Base-by-base conservation (phyloP, 306 rosid genomes). In the Lotus japonicus region DNA sequence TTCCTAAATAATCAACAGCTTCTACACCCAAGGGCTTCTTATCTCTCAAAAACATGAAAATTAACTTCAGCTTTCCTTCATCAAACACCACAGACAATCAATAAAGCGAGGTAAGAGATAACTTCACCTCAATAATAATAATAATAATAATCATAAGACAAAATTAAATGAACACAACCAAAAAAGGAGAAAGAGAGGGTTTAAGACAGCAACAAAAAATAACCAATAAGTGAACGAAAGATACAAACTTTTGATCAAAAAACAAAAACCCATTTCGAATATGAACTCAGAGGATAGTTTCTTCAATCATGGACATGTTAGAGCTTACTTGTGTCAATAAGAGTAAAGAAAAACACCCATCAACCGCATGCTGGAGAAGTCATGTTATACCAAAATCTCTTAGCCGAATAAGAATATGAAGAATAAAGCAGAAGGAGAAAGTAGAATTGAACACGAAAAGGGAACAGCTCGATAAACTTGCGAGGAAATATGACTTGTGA, bases 291-390 rank as follows among this genome's bases (percentile, higher is more conserved):
- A 66, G 57, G 21, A 56, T 9, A 35, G 69, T 17, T 64, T 19
- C 16, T 9, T 66, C 2, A 59, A 66, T 50, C 5, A 64, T 57
- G 44, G 31, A 44, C 31, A 55, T 53, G 52, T 59, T 8, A 7
- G 14, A 53, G 70, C 84, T 80, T 64, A 80, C 83, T 36, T 63
- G 73, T 52, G 26, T 56, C 1, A 19, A 54, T 75, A 71, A 68
- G 57, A 68, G 15, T 14, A 55, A 43, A 56, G 75, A 31, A 4
- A 3, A 51, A 52, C 1, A 57, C 67, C 70, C 45, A 76, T 66
- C 57, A 79, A 78, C 63, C 68, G 11, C 77, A 28, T 15, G 66
- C 51, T 44, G 42, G 41, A 64, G 61, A 53, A n/a, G n/a, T n/a
- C n/a, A n/a, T n/a, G n/a, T n/a, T n/a, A n/a, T 18, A 7, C 42